A percentile compares a stretch with the other conserved stretches of the same genome.
Evolutionary conservation across 1,284 basidiomycete species (phyloP).

Genomic region (Rhodofomes roseus): DNA sequence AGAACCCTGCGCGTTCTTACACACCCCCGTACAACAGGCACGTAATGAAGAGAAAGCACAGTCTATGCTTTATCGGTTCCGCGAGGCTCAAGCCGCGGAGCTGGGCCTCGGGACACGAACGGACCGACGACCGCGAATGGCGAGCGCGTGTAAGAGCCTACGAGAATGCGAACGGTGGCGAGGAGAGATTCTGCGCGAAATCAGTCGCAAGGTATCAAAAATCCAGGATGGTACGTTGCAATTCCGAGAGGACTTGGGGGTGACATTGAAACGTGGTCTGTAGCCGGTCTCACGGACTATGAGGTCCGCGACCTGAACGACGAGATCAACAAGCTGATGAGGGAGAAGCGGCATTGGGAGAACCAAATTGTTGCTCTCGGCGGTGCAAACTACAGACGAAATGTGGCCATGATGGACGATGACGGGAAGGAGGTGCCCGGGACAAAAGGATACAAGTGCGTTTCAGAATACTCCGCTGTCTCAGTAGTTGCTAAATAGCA

Average conservation of each 20-base stretch:
- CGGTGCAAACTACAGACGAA: slow-evolving; percentile 94
- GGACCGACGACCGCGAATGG: slow-evolving; percentile 86
- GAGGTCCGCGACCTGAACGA: slow-evolving; percentile 97
- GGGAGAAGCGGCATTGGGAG: slow-evolving; percentile 97
- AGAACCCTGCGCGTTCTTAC: neutral
- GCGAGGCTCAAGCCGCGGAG: slow-evolving; percentile 94
- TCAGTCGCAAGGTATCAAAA: slow-evolving; percentile 94
- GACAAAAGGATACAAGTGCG: slow-evolving; percentile 97
- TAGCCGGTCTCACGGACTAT: slow-evolving; percentile 92
- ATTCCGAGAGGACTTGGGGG: slow-evolving; percentile 2
- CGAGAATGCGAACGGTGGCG: slow-evolving; percentile 95
- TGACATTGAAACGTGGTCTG: slow-evolving; percentile 4
- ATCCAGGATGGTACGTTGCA: slow-evolving; percentile 85
- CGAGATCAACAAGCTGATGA: slow-evolving; percentile 94
- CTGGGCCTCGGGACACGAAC: slow-evolving; percentile 82
- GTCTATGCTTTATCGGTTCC: slow-evolving; percentile 98
- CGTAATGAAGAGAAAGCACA: slow-evolving; percentile 98
- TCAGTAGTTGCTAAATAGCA: neutral
- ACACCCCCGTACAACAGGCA: slow-evolving; percentile 47
- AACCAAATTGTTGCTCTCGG: slow-evolving; percentile 94
- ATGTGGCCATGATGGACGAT: slow-evolving; percentile 88
- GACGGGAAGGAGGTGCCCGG: slow-evolving; percentile 95
- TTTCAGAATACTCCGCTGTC: neutral
- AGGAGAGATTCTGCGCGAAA: slow-evolving; percentile 92
- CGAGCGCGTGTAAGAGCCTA: slow-evolving; percentile 85